phyloP scores from a whole-genome alignment of 2,329 filamentous ascomycete species.

The Fonsecaea pedrosoi region DNA sequence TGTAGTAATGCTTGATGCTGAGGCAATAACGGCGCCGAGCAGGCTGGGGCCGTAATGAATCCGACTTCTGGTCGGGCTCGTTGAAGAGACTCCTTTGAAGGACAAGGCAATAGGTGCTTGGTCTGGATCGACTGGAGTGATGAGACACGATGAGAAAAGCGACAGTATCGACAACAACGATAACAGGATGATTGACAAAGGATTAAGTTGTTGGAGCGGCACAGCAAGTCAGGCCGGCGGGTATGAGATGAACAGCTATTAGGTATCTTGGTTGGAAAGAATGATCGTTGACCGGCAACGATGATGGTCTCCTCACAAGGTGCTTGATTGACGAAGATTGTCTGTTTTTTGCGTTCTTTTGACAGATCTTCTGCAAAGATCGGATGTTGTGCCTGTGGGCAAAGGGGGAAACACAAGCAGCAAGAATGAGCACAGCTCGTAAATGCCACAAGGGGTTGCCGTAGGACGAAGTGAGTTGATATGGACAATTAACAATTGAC shows the following conservation, averaged over 20 bases:
- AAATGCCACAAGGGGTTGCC: constrained; percentile 22
- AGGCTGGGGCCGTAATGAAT: constrained; percentile 11
- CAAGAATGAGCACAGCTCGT: constrained; percentile 35
- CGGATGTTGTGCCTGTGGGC: constrained; percentile 18
- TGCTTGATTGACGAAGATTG: constrained; percentile 23
- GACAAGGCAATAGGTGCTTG: constrained; percentile 20
- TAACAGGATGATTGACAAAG: constrained; percentile 18
- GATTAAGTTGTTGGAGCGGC: constrained; percentile 30
- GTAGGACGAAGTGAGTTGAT: constrained; percentile 22
- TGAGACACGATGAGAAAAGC: constrained; percentile 1
- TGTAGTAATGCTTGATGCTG: constrained; percentile 23
- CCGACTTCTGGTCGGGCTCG: neutral
- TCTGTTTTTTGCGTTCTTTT: constrained; percentile 24
- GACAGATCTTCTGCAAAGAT: constrained; percentile 32
- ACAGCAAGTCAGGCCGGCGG: constrained; percentile 33
- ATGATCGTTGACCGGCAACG: constrained; percentile 39
- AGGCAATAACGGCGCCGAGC: constrained; percentile 20
- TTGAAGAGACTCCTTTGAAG: constrained; percentile 20
- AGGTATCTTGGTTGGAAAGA: constrained; percentile 24
- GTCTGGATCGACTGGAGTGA: constrained; percentile 8
- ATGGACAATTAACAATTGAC: constrained; percentile 21
- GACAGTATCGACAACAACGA: constrained; percentile 27
- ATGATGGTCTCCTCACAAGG: constrained; percentile 32
- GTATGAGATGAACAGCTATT: constrained; percentile 34
- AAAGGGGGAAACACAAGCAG: constrained; percentile 11